Evolutionary conservation across 108 stramenopile genomes (phyloP), one percentile per base, ranked within the genome.

Genomic region (Nitzschia sp.): DNA sequence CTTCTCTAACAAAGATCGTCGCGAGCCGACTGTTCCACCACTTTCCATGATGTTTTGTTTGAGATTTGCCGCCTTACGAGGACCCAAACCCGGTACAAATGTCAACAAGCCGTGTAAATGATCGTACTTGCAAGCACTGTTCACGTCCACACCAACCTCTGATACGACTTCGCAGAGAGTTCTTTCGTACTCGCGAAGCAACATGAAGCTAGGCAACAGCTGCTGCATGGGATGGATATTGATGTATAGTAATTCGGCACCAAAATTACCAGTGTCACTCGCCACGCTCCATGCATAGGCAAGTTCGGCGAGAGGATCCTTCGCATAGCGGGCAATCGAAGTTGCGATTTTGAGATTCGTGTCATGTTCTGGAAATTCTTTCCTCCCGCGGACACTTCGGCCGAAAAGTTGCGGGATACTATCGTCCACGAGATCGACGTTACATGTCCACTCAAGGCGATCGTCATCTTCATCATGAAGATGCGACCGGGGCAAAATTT

Each of bases 41-140:
- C 83, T 76, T 19, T 86, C 83, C 45, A 76, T 64, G 25, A 93
- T 53, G 58, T 59, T 88, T 54, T 93, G 87, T 59, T 93, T 96
- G 27, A 92, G 62, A 80, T 81, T 91, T 32, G 83, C 88, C 27
- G 96, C 95, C 73, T 98, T 98, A 22, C 97, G 79, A 32, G 95
- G 95, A 48, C 97, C 97, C 27, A 98, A 67, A 9, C 97, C 97
- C 30, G 96, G 90, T n/a, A 95, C 87, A 79, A 98, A 98, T 15
- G 88, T 79, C 30, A 98, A 72, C 29, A 90, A 45, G 11, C 87
- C 89, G 47, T 79, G 78, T 53, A 91, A 61, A 53, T 96, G 95
- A 69, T 88, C 86, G 45, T 80, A 77, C 16, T 71, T 71, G 45
- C 84, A 87, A 32, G 88, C 81, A 2, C 72, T 69, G 70, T 98